Evolutionary conservation across 352 stramenopile genomes (phyloP), one percentile per base, ranked within the genome.

Genomic region (Globisporangium spiculum): DNA sequence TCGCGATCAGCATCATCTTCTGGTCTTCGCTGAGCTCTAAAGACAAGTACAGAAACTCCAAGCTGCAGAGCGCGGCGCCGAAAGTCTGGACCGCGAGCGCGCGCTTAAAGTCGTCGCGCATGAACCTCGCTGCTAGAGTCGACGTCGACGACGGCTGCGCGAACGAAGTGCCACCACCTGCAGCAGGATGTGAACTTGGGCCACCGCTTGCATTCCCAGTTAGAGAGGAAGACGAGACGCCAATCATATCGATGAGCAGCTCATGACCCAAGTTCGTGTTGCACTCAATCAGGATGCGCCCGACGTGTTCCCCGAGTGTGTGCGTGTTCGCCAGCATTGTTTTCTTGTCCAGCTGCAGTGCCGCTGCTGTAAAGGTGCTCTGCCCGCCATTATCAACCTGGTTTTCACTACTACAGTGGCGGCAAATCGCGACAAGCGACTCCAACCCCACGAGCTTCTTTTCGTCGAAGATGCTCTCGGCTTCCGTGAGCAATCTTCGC

Each of bases 381-480:
- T 36, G 20, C 36, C 14, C 3, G 1, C 22, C 0, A 1, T 4
- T 18, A 46, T 34, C 36, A 4, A 20, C 22, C 6, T 22, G 60
- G 34, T 32, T 61, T 10, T 4, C 10, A 20, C 4, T 9, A n/a
- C 44, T 20, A 27, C 41, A 65, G 18, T 69, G 32, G 32, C 34
- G 72, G 60, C 63, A 89, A 41, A 77, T 71, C 14, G 38, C 53
- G 0, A 69, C 50, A 6, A 92, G 41, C 4, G 78, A 61, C 48
- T 89, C 76, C 18, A 95, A 59, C 0, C 84, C 85, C 0, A 93
- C 78, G 5, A 94, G 85, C 26, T 84, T 89, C 56, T 90, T 89
- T 50, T 90, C 82, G 53, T 94, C 83, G 12, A 86, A 85, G 20
- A 91, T 75, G 14, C 78, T 84, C 26, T 90, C 75, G 1, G 80